Base-by-base conservation (phyloP, 2,329 filamentous ascomycete genomes). In the Diaporthe vexans region DNA sequence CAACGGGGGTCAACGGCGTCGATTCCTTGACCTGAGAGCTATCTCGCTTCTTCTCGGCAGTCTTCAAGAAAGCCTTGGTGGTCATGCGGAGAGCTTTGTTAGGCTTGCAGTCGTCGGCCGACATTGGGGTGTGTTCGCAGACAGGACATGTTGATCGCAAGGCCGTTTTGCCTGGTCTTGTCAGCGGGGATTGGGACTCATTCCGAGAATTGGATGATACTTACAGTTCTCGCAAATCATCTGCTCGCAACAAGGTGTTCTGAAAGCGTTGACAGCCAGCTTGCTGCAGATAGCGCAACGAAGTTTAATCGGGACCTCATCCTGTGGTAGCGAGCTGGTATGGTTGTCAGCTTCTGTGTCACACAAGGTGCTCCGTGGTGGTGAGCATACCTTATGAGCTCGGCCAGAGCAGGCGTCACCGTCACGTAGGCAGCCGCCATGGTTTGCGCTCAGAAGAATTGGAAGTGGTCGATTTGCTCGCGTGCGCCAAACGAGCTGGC, bases 231-330 rank as follows among this genome's bases (percentile, higher is more conserved):
- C 94, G 87, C 97, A 98, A 74, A 98, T 97, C 54, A 94, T 93
- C 81, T 97, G 96, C 81, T 98, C 97, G 83, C 97, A 99, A 85
- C 97, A 99, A 1, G 95, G 94, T 37, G 98, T 88, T 77, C 95
- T 94, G 82, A 95, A 97, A 11, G 96, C 94, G 82, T 98, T 97
- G 77, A 97, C 87, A 40, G 95, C 95, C 74, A 98, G 88, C 83
- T 94, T 95, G 85, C 94, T 97, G 85, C 97, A 99, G 79, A 95
- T 94, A 70, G 95, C 95, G 87, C 97, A 99, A 84, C 95, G 94
- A 77, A 99, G 90, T 88, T 98, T 98, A 80, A 95, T 95, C n/a
- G 97, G 97, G 74, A 98, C 95, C 76, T 97, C 94, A 79, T 96
- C 94, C 77, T 93, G 91, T 26, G 91, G 87, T 75, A 98, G 88